These are phyloP conservation scores for Pseudogymnoascus sp. DNA, from an alignment of 2,329 filamentous ascomycete genomes.

Conservation along the genomic window DNA sequence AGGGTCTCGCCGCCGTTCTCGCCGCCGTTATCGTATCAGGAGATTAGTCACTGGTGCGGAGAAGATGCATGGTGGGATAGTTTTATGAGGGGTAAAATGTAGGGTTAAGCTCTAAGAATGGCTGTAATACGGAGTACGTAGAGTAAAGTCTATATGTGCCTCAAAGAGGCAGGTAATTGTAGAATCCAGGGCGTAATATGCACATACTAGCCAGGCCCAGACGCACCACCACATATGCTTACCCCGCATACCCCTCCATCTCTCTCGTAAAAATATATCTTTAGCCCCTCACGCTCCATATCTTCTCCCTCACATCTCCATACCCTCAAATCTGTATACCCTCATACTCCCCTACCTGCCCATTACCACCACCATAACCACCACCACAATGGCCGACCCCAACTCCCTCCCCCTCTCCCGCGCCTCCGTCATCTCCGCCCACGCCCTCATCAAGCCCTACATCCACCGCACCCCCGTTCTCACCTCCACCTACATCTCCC, in stretches of 20 bases:
- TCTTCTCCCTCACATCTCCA: background rate
- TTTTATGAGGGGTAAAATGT: background rate
- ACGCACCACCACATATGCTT: background rate
- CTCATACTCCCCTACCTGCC: background rate
- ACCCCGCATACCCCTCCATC: conserved; percentile 5
- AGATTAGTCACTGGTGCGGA: background rate
- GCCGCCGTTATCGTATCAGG: background rate
- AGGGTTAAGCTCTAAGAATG: background rate
- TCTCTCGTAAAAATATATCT: background rate
- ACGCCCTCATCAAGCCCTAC: conserved; percentile 64
- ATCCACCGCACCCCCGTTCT: conserved; percentile 80
- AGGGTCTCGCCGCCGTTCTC: background rate
- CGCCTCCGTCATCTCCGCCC: conserved; percentile 64
- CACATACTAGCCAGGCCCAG: background rate
- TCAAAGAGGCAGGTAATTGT: background rate
- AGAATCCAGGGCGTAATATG: background rate
- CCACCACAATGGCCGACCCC: conserved; percentile 45
- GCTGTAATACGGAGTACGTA: background rate
- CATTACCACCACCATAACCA: background rate
- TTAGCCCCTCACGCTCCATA: background rate
- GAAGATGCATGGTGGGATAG: background rate
- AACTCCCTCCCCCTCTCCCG: conserved; percentile 63
- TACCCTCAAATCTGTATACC: background rate
- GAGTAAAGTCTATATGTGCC: background rate
- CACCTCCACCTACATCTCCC: conserved; percentile 69